Evolutionary conservation across 106 monocot genomes (phyloP).

Genomic region (Dendrobium huoshanense): DNA sequence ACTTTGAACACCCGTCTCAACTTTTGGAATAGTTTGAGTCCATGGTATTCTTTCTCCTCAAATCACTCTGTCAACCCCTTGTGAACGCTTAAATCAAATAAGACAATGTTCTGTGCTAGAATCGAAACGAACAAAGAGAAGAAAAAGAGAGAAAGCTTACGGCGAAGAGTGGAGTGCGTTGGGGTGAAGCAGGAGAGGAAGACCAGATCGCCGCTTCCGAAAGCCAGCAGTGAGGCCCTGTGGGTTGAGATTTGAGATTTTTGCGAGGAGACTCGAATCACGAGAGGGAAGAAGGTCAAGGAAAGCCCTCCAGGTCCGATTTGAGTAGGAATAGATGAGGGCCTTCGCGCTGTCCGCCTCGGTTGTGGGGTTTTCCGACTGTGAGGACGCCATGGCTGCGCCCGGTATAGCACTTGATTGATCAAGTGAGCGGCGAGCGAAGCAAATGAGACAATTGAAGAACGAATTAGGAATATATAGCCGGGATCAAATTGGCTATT

Average conservation of each 20-base stretch:
- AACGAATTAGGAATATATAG: too few relatives aligned
- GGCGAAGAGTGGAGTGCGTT: slow-evolving; percentile 12
- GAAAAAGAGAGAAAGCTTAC: slow-evolving; percentile 13
- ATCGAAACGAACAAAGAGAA: not conserved
- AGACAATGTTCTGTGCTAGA: not conserved
- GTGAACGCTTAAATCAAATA: not conserved
- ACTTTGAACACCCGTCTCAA: not conserved
- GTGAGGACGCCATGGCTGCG: slow-evolving; percentile 15
- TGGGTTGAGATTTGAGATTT: slow-evolving; percentile 22
- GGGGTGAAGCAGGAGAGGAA: slow-evolving; percentile 46
- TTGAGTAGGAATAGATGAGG: slow-evolving; percentile 37
- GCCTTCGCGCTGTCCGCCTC: slow-evolving; percentile 14
- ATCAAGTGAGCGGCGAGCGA: not conserved
- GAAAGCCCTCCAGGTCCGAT: slow-evolving; percentile 36
- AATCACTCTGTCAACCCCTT: not conserved
- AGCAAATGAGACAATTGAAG: too few relatives aligned
- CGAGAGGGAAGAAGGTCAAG: slow-evolving; percentile 31
- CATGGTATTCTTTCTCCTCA: not conserved
- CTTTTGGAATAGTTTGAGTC: not conserved
- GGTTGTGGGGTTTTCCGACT: slow-evolving; percentile 3
- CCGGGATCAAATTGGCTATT: too few relatives aligned
- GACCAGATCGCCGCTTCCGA: slow-evolving; percentile 24
- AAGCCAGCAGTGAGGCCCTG: slow-evolving; percentile 1
- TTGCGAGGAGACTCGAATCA: slow-evolving; percentile 34
- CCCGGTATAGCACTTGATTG: not conserved